phyloP scores from a whole-genome alignment of 208 protist genomes.

The Strigomonas culicis region DNA sequence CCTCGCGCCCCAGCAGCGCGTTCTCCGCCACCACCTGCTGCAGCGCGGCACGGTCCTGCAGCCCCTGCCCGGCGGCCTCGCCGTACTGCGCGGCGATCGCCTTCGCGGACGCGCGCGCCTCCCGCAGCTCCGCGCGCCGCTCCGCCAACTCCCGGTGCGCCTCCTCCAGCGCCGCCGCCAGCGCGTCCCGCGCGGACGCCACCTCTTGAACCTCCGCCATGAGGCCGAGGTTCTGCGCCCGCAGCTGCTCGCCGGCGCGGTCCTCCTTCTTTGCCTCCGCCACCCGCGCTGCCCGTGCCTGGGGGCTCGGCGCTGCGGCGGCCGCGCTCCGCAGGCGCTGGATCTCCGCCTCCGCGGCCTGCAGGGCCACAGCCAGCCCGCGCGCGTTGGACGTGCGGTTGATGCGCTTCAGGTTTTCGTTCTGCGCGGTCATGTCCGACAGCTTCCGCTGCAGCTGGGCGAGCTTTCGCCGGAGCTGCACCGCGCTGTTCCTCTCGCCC shows the following conservation, averaged over 20 bases:
- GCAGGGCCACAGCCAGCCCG: constrained; percentile 35
- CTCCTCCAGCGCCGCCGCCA: constrained; percentile 19
- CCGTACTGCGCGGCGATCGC: constrained; percentile 16
- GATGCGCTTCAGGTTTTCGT: constrained; percentile 31
- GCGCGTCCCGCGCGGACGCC: constrained; percentile 12
- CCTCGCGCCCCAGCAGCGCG: constrained; percentile 28
- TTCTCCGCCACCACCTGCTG: constrained; percentile 28
- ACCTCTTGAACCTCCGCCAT: constrained; percentile 2
- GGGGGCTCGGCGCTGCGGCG: neutral
- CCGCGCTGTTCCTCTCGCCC: too few relatives aligned
- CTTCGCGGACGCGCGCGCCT: constrained; percentile 17
- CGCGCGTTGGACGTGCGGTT: constrained; percentile 34
- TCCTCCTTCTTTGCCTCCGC: neutral
- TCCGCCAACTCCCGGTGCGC: constrained; percentile 16
- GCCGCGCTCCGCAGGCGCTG: constrained; percentile 13
- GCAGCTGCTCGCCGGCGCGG: constrained; percentile 1
- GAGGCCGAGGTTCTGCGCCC: neutral
- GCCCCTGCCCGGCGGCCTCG: constrained; percentile 11
- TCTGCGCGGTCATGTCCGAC: constrained; percentile 22
- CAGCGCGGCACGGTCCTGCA: constrained; percentile 13
- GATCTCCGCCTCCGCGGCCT: constrained; percentile 34
- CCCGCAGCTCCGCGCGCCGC: neutral
- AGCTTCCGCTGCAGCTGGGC: constrained; percentile 32
- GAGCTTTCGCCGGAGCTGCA: too few relatives aligned
- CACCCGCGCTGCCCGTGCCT: neutral